Percentiles rank a stretch among this genome's conserved stretches.
Conservation (phyloP, 2,329 filamentous ascomycete genomes). For the Hypoxylon rubiginosum region DNA sequence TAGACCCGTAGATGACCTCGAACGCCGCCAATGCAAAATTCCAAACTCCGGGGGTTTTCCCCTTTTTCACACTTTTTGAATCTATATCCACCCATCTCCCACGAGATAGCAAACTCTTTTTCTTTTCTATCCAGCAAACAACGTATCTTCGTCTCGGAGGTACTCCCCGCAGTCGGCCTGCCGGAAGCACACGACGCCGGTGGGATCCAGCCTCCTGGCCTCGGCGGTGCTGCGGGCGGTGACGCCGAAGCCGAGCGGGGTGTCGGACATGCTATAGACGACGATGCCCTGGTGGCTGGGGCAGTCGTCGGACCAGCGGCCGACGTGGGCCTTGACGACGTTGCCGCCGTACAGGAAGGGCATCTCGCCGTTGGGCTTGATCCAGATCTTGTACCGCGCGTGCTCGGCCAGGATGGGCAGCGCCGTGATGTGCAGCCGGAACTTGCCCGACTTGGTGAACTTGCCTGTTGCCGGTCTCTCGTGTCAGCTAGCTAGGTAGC, state of each 20-base stretch:
- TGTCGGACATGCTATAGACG: conserved; percentile 92
- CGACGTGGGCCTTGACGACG: conserved; percentile 73
- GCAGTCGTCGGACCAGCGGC: conserved; percentile 70
- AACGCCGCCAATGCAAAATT: conserved; percentile 39
- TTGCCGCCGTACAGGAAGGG: conserved; percentile 96
- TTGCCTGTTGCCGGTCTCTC: conserved; percentile 70
- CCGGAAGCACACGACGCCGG: conserved; percentile 87
- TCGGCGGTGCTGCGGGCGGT: conserved; percentile 88
- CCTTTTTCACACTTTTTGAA: neutral
- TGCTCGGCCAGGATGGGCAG: conserved; percentile 89
- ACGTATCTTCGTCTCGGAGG: conserved; percentile 81
- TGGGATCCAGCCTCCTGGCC: conserved; percentile 87
- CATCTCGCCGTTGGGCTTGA: conserved; percentile 97
- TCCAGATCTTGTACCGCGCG: conserved; percentile 96
- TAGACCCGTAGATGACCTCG: conserved; percentile 28
- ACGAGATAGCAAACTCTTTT: too few relatives aligned
- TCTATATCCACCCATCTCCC: neutral
- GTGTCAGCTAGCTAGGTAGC: conserved; percentile 18
- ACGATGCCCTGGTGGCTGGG: conserved; percentile 94
- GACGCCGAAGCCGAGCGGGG: conserved; percentile 91
- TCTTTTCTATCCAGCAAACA: conserved; percentile 66
- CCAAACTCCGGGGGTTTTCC: conserved; percentile 40
- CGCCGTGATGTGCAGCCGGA: conserved; percentile 91
- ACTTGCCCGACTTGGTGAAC: conserved; percentile 97
- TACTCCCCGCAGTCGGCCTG: conserved; percentile 97